Evolutionary conservation across 805 yeast species (phyloP), one percentile per base, ranked within the genome.

Genomic region (Pichia deserticola): DNA sequence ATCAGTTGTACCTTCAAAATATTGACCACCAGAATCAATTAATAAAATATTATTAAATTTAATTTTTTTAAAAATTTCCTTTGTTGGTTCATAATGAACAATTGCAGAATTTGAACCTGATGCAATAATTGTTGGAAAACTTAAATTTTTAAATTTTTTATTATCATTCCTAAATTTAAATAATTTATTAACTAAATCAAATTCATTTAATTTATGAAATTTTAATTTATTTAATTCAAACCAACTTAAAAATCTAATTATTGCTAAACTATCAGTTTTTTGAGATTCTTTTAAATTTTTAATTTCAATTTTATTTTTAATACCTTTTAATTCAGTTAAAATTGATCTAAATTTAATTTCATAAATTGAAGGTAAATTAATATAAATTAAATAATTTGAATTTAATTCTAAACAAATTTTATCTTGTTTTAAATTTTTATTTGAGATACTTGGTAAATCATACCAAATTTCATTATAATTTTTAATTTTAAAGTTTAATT

Each of bases 1-100:
- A 63, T 93, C 99, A 0, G 99, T 93, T 0, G 99, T 93, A 10
- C 99, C 99, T 60, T 90, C 96, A 27, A 84, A 64, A 61, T 79
- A 92, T 60, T 93, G 99, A 0, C 93, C 87, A 5, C 99, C 99
- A 2, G 96, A 80, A 65, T 93, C 99, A 52, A 87, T 72, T 54
- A 93, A 71, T 57, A 84, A 89, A 2, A 89, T 77, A 50, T 83
- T 77, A 25, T 76, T 66, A 8, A 84, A 82, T 59, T 86, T 83
- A 51, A 93, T 79, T 50, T 75, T 64, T 1, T 84, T 70, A 48
- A 78, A 76, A 20, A 77, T 72, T 11, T 76, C 82, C 33, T 69
- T 68, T 0, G 82, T 75, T 33, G 95, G 95, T 0, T 84, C 74
- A 60, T 86, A 86, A 60, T 86, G 95, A 48, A 85, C 82, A 8